Percentiles rank a stretch among this genome's conserved stretches.
phyloP scores from a whole-genome alignment of 768 basidiomycete species.

The Crassisporium funariophilum region DNA sequence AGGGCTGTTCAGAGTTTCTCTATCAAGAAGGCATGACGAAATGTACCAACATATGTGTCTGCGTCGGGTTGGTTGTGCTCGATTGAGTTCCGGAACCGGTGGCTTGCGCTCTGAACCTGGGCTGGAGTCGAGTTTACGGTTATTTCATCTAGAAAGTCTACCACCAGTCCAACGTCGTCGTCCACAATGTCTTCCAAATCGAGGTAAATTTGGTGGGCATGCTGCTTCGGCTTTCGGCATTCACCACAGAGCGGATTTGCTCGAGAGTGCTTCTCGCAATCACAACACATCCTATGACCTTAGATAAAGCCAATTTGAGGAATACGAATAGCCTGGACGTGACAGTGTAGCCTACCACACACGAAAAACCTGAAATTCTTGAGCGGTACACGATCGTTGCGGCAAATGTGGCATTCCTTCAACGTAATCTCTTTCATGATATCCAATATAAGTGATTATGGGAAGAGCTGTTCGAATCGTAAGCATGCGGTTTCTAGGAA shows the following conservation, averaged over 20 bases:
- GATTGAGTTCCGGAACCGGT: neutral
- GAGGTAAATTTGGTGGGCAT: conserved; percentile 6
- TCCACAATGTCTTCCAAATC: conserved; percentile 4
- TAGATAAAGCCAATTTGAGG: neutral
- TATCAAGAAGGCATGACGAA: neutral
- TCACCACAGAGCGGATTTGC: conserved; percentile 4
- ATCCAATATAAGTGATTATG: no score
- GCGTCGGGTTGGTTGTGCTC: neutral
- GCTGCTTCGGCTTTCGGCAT: conserved; percentile 6
- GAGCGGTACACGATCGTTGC: conserved; percentile 5
- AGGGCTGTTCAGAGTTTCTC: neutral
- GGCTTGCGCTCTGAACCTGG: neutral
- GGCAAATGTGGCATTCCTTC: conserved; percentile 7
- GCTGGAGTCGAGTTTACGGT: neutral
- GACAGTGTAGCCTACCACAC: conserved; percentile 11
- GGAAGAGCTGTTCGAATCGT: no score
- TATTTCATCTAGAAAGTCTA: neutral
- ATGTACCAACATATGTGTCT: neutral
- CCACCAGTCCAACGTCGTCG: neutral
- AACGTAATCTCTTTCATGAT: conserved; percentile 10
- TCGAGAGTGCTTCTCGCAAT: conserved; percentile 3
- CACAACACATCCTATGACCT: conserved; percentile 5
- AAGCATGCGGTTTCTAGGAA: no score
- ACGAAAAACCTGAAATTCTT: conserved; percentile 6
- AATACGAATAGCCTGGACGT: neutral